phyloP scores from a whole-genome alignment of 257 asterid species.

The Handroanthus guayacan region DNA sequence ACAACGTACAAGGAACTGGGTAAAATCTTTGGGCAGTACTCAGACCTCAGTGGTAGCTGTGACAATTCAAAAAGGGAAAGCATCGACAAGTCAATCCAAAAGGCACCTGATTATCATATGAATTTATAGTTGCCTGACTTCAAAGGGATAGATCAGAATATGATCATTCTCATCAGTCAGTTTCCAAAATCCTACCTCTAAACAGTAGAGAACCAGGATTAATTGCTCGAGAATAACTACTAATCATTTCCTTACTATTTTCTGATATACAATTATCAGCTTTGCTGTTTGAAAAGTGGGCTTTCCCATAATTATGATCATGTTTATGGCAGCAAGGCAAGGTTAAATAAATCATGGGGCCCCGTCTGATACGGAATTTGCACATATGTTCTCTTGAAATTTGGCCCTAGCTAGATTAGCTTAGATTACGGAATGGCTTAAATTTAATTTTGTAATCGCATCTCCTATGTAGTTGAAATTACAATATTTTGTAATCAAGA shows the following conservation, averaged over 20 bases:
- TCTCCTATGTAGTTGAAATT: too few relatives aligned
- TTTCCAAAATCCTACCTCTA: constrained; percentile 35
- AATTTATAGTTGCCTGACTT: constrained; percentile 34
- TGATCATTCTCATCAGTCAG: constrained; percentile 61
- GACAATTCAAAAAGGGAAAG: constrained; percentile 51
- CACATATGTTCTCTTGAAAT: too few relatives aligned
- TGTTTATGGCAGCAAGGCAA: neutral
- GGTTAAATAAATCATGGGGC: too few relatives aligned
- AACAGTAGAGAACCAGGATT: constrained; percentile 35
- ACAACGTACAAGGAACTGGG: constrained; percentile 41
- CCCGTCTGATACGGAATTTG: too few relatives aligned
- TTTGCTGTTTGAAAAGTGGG: neutral
- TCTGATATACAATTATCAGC: constrained; percentile 14
- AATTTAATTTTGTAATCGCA: too few relatives aligned
- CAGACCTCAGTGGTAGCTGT: constrained; percentile 32
- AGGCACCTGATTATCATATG: constrained; percentile 44
- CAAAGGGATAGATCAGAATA: constrained; percentile 42
- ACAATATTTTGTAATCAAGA: too few relatives aligned
- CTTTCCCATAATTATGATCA: constrained; percentile 2
- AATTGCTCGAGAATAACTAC: constrained; percentile 22
- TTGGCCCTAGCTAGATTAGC: too few relatives aligned
- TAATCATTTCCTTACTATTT: constrained; percentile 24
- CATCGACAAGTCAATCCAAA: constrained; percentile 66
- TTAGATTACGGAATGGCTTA: too few relatives aligned
- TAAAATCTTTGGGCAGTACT: constrained; percentile 37